Evolutionary conservation across 2,329 filamentous ascomycete genomes (phyloP).

Genomic region (Thelonectria blattea): DNA sequence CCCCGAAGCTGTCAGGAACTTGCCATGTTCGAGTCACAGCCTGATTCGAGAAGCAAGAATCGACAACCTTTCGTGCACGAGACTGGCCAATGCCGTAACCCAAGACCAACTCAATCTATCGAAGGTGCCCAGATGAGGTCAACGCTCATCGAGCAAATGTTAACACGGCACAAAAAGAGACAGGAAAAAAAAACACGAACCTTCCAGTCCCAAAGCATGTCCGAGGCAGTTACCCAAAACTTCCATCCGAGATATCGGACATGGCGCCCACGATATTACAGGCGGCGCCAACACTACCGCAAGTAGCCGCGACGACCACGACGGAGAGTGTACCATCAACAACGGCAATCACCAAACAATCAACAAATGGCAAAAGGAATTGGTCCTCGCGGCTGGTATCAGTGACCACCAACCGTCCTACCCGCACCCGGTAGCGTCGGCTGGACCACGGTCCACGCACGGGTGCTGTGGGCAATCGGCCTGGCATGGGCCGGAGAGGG

Average conservation of each 20-base stretch:
- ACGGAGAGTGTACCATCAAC: conserved; percentile 1
- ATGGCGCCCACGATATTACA: neutral
- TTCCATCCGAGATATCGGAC: neutral
- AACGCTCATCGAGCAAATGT: no score
- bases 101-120: no score
- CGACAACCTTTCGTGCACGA: no score
- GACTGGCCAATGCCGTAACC: no score
- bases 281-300: conserved; percentile 17
- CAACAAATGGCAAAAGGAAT: conserved; percentile 23
- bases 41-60: no score
- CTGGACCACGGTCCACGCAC: conserved; percentile 32
- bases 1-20: neutral
- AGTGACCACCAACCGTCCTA: conserved; percentile 32
- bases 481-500: conserved; percentile 13
- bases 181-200: neutral
- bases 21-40: neutral
- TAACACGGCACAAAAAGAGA: no score
- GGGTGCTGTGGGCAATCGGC: conserved; percentile 18
- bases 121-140: no score
- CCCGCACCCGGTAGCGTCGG: conserved; percentile 37
- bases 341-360: conserved; percentile 11
- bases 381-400: conserved; percentile 27
- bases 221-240: neutral
- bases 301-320: conserved; percentile 14
- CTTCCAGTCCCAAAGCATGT: neutral